These are phyloP conservation scores for Wickerhamiella sergipiensis DNA, from an alignment of 805 yeast species.

Conservation along the genomic window DNA sequence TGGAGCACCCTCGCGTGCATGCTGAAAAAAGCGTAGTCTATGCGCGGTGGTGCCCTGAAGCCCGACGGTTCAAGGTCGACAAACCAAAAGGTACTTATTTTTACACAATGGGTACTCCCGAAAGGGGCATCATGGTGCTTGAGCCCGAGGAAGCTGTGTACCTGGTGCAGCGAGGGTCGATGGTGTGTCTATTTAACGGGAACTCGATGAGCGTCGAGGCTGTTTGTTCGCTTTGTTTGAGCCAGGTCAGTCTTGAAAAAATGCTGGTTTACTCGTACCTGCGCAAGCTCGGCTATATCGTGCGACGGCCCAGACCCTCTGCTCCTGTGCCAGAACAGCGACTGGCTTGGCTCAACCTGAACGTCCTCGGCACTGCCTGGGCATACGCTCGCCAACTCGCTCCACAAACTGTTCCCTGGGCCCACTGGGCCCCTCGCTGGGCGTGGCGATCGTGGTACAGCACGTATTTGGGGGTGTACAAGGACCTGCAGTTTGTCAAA, in stretches of 20 bases:
- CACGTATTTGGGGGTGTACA: slow-evolving; percentile 8
- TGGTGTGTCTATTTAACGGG: slow-evolving; percentile 29
- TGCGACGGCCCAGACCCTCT: slow-evolving; percentile 21
- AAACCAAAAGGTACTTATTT: slow-evolving; percentile 62
- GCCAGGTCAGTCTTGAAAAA: slow-evolving; percentile 8
- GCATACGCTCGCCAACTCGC: no score
- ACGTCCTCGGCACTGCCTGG: no score
- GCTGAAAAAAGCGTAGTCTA: slow-evolving; percentile 35
- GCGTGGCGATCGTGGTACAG: slow-evolving; percentile 16
- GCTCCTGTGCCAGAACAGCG: not conserved
- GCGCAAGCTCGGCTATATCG: slow-evolving; percentile 67
- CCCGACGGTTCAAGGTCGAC: slow-evolving; percentile 27
- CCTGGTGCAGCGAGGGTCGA: slow-evolving; percentile 66
- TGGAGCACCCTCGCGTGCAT: slow-evolving; percentile 27
- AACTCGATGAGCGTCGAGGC: slow-evolving; percentile 46
- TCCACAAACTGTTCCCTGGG: not conserved
- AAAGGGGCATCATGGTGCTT: slow-evolving; percentile 38
- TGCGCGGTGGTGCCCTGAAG: slow-evolving; percentile 34
- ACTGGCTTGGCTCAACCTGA: not conserved
- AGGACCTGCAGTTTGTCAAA: slow-evolving; percentile 6
- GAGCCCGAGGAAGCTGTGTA: slow-evolving; percentile 59
- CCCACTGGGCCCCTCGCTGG: slow-evolving; percentile 2
- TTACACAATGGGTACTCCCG: slow-evolving; percentile 55
- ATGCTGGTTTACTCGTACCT: slow-evolving; percentile 54
- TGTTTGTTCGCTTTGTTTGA: slow-evolving; percentile 38